Conservation (phyloP, 306 rosid species). For the Clitoria ternatea region DNA sequence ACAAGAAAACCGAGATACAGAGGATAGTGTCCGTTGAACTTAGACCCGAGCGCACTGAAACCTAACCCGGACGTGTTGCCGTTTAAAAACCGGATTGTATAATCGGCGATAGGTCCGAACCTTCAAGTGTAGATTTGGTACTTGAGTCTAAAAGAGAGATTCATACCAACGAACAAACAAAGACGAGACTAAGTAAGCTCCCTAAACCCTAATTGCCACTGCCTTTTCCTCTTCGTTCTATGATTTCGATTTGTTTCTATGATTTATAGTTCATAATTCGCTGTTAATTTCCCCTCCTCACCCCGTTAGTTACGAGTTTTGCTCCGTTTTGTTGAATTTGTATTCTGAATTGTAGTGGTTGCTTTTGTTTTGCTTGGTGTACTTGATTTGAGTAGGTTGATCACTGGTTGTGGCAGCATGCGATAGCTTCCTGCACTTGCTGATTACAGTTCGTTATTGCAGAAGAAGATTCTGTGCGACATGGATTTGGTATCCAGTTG, state of each 20-base stretch:
- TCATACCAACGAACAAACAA: slow-evolving; percentile 33
- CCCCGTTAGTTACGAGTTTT: neutral
- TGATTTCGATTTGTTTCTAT: neutral
- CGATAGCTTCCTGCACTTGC: slow-evolving; percentile 26
- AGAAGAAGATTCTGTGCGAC: slow-evolving; percentile 33
- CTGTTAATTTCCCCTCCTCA: neutral
- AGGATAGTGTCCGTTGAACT: neutral
- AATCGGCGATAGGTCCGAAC: slow-evolving; percentile 60
- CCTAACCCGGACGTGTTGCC: slow-evolving; percentile 71
- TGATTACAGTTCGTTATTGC: slow-evolving; percentile 29
- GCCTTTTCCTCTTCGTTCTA: neutral
- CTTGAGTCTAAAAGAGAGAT: slow-evolving; percentile 43
- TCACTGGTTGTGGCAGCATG: slow-evolving; percentile 32
- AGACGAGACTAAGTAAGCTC: slow-evolving; percentile 30
- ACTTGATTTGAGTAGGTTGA: slow-evolving; percentile 43
- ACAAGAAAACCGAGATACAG: neutral
- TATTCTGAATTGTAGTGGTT: slow-evolving; percentile 13
- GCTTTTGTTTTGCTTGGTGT: slow-evolving; percentile 5
- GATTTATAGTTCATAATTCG: neutral
- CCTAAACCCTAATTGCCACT: slow-evolving; percentile 37
- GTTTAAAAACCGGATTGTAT: slow-evolving; percentile 55
- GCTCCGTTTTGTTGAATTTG: neutral
- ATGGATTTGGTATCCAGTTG: slow-evolving; percentile 82
- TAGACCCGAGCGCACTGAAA: slow-evolving; percentile 46
- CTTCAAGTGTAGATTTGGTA: slow-evolving; percentile 43